Conservation (phyloP, 1,284 basidiomycete genomes). For the Coniferiporia weirii region DNA sequence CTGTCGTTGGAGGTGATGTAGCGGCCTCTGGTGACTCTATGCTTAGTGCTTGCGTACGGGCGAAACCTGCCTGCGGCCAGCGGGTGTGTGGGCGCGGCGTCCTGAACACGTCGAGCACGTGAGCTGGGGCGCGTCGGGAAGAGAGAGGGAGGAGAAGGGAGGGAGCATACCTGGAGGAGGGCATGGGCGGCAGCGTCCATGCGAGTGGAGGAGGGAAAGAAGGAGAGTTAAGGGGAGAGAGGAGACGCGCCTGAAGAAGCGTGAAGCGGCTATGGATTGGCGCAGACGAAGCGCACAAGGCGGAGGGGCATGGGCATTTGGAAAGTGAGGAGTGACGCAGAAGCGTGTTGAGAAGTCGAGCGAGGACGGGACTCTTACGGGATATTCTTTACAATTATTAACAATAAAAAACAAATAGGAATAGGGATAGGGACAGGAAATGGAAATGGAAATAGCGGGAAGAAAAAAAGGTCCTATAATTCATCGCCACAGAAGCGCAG, state of each 20-base stretch:
- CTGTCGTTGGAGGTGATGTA: slow-evolving; percentile 85
- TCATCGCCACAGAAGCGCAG: slow-evolving; percentile 7
- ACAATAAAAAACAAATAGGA: not conserved
- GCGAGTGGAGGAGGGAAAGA: slow-evolving; percentile 15
- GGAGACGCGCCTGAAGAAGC: slow-evolving; percentile 1
- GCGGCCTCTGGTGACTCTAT: slow-evolving; percentile 77
- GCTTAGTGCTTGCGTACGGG: slow-evolving; percentile 70
- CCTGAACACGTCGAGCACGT: slow-evolving; percentile 31
- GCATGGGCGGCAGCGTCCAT: slow-evolving; percentile 26
- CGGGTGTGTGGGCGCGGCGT: slow-evolving; percentile 39
- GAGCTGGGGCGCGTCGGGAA: not conserved
- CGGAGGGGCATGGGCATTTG: slow-evolving; percentile 16
- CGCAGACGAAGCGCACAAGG: slow-evolving; percentile 15
- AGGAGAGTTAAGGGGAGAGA: slow-evolving; percentile 18
- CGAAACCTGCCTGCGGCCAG: slow-evolving; percentile 57
- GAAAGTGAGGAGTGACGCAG: slow-evolving; percentile 2
- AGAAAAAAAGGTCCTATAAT: not conserved
- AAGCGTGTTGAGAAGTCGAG: not conserved
- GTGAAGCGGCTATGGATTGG: slow-evolving; percentile 3
- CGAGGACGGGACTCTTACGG: slow-evolving; percentile 1
- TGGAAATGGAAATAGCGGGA: not conserved
- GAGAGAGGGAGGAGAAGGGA: not conserved
- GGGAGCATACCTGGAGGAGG: slow-evolving; percentile 28
- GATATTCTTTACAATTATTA: not conserved
- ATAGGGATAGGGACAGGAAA: not conserved